phyloP scores from a whole-genome alignment of 805 yeast species.

The Schizosaccharomyces cryophilus region DNA sequence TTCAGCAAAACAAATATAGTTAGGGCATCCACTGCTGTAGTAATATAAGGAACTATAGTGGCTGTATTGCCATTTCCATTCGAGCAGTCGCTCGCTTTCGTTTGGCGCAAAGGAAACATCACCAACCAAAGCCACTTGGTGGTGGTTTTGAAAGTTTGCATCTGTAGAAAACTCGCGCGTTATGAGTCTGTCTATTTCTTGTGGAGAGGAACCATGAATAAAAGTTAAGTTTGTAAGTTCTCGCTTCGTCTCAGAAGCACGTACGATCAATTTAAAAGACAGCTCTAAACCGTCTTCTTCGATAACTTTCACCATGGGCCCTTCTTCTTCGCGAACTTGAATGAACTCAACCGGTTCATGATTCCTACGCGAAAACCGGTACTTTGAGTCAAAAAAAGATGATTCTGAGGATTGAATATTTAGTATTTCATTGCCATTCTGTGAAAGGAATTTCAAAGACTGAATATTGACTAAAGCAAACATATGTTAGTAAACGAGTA shows the following conservation, averaged over 20 bases:
- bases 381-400: neutral
- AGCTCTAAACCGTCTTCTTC: neutral
- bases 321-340: neutral
- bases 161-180: conserved; percentile 1
- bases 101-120: neutral
- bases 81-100: neutral
- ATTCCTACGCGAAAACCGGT: neutral
- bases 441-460: neutral
- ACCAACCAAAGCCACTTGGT: neutral
- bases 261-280: neutral
- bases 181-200: neutral
- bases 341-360: neutral
- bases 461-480: neutral
- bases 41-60: neutral
- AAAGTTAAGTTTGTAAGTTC: neutral
- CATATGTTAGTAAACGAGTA: no score
- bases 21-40: neutral
- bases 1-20: neutral
- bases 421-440: neutral
- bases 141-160: neutral
- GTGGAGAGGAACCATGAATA: neutral
- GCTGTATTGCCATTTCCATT: neutral
- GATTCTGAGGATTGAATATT: neutral
- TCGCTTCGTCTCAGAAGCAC: neutral
- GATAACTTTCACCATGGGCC: neutral